Base-by-base conservation (phyloP, 345 rosid species). In the Eutrema yunnanense region DNA sequence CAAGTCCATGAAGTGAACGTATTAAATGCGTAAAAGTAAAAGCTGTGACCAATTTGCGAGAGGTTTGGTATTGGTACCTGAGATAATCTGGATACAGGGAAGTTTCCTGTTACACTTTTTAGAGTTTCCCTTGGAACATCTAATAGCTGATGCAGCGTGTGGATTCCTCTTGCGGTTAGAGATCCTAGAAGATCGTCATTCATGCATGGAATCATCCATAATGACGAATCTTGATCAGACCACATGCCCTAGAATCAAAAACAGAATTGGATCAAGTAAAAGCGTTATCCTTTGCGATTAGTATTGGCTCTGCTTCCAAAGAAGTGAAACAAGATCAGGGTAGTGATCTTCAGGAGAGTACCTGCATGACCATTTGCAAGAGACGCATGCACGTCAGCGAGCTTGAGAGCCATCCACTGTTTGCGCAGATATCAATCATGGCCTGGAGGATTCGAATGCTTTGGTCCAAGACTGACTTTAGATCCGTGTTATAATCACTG, bases 341-440 rank as follows among this genome's bases (percentile, higher is more conserved):
- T 43, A 61, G 62, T 34, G 12, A 57, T 73, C 12, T 14, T 60
- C 53, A 65, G 50, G 58, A 56, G 6, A 51, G 54, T 86, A 94
- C 98, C 97, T 94, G 98, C 95, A 91, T 91, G 72, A 94, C 87
- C 97, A 94, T 94, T 84, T 94, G 98, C 87, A 94, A 59, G 71
- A 91, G 96, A 79, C 82, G 98, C 97, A 91, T 94, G 84, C 98
- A 94, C 68, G 85, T 81, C 48, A 94, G 75, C 9, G 98, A 88
- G 82, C 97, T 88, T 50, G 87, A 77, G 78, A 94, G 96, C 98
- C 98, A 94, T 78, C 98, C 98, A 62, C 98, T 94, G 73, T 94
- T 94, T 32, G 96, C 97, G 62, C 98, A 94, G 66, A 91, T 86
- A 80, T 94, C 98, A 81, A 94, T 91, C 97, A 89, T 94, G 64